Evolutionary conservation across 164 flowering plant species (phyloP).

Genomic region (Brasenia schreberi): DNA sequence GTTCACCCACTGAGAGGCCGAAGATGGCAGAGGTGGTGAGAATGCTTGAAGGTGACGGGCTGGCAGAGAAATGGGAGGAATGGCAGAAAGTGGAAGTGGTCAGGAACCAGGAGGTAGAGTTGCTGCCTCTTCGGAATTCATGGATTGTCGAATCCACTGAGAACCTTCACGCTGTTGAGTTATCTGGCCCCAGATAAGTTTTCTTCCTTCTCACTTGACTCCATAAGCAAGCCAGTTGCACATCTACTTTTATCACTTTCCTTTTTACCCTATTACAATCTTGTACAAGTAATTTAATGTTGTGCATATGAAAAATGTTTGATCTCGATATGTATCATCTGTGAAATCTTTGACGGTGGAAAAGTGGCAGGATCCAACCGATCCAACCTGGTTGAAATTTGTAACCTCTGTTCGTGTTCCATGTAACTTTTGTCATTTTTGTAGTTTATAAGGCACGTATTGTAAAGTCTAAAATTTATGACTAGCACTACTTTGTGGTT

Average conservation of each 20-base stretch:
- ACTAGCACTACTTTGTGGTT: not conserved
- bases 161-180: conserved; percentile 67
- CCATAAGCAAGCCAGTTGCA: not conserved
- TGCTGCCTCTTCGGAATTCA: conserved; percentile 40
- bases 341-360: not conserved
- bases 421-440: not conserved
- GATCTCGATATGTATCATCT: not conserved
- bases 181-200: conserved; percentile 84
- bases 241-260: not conserved
- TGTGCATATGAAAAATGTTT: not conserved
- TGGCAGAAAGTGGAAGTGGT: conserved; percentile 92
- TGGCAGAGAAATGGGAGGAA: conserved; percentile 96
- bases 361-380: not conserved
- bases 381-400: not conserved
- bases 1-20: conserved; percentile 79
- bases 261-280: not conserved
- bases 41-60: conserved; percentile 95
- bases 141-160: conserved; percentile 80
- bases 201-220: not conserved
- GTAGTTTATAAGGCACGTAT: not conserved
- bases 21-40: conserved; percentile 96
- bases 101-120: conserved; percentile 42
- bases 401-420: not conserved
- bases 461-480: not conserved
- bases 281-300: not conserved